Evolutionary conservation across 176 grass and related monocot genomes (phyloP).

Genomic region (maize (Zea mays)): Zm-B73-REFERENCE-NAM-5.0 NC_050098.1:23254501-23255000

Average conservation of each 20-base stretch:
- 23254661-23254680: too few relatives aligned
- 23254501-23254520: background rate
- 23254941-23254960: background rate
- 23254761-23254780: background rate
- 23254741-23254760: conserved; percentile 19
- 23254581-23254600: too few relatives aligned
- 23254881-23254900: background rate
- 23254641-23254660: too few relatives aligned
- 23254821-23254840: background rate
- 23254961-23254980: background rate
- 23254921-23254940: conserved; percentile 4
- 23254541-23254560: background rate
- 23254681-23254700: background rate
- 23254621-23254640: too few relatives aligned
- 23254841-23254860: conserved; percentile 19
- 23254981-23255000: background rate
- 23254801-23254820: background rate
- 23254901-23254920: conserved; percentile 18
- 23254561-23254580: background rate
- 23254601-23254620: too few relatives aligned
- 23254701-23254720: conserved; percentile 9
- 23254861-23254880: conserved; percentile 25
- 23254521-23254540: background rate
- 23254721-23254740: conserved; percentile 7
- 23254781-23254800: background rate